A percentile compares a stretch with the other conserved stretches of the same genome.
phyloP scores from a whole-genome alignment of 176 grass and related monocot species.

The Bromus sterilis region DNA sequence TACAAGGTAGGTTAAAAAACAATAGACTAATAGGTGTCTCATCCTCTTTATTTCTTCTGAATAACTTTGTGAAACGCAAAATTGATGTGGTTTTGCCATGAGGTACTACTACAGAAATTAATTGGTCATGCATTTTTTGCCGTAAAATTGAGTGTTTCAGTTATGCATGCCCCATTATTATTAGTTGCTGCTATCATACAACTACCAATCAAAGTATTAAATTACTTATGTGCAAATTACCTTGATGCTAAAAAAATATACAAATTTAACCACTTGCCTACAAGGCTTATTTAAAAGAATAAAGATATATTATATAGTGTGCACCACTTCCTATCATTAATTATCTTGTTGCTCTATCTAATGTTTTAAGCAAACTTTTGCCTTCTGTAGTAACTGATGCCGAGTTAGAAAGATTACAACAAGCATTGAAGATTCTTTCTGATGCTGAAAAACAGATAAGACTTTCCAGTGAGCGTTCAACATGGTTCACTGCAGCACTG shows the following conservation, averaged over 20 bases:
- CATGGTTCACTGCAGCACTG: conserved; percentile 94
- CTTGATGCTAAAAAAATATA: conserved; percentile 1
- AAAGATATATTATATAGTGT: background rate
- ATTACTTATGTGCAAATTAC: background rate
- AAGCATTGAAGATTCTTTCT: conserved; percentile 93
- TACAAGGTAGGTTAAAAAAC: background rate
- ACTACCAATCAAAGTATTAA: background rate
- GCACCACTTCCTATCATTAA: background rate
- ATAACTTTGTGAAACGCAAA: background rate
- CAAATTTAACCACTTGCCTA: background rate
- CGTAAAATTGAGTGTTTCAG: background rate
- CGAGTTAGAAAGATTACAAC: conserved; percentile 91
- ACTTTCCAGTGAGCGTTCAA: conserved; percentile 88
- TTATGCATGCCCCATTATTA: background rate
- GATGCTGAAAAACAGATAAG: conserved; percentile 96
- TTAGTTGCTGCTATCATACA: background rate
- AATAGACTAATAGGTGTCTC: background rate
- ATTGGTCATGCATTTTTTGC: background rate
- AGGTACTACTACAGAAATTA: background rate
- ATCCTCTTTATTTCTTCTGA: background rate
- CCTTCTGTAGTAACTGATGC: conserved; percentile 72
- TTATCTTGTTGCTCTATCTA: background rate
- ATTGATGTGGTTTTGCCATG: background rate
- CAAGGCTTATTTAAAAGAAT: background rate
- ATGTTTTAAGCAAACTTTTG: background rate